Percentiles rank a stretch among this genome's conserved stretches.
Conservation (phyloP, 129 eudicot species). For the Mikania micrantha region DNA sequence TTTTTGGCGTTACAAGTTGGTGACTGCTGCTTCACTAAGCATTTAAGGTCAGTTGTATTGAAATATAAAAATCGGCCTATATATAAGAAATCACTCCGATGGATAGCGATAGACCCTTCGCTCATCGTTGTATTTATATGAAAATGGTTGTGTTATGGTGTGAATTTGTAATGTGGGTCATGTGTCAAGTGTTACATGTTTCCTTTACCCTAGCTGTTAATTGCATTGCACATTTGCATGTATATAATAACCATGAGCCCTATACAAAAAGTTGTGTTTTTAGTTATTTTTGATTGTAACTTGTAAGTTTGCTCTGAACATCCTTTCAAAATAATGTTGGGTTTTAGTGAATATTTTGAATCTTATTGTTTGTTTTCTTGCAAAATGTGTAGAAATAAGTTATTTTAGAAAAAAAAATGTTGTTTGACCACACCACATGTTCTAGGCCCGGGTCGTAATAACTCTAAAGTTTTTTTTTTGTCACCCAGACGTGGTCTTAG, state of each 20-base stretch:
- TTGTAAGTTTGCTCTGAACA: constrained; percentile 1
- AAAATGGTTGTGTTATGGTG: constrained; percentile 11
- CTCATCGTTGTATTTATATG: not conserved
- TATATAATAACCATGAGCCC: constrained; percentile 6
- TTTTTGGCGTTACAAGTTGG: constrained; percentile 45
- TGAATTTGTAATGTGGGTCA: constrained; percentile 16
- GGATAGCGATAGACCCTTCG: not conserved
- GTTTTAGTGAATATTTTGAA: not conserved
- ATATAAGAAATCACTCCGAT: not conserved
- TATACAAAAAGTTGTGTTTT: not conserved
- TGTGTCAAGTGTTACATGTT: constrained; percentile 1
- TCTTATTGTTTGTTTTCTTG: not conserved
- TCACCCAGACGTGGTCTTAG: not conserved
- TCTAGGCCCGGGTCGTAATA: too few species aligned
- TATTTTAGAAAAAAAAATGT: not conserved
- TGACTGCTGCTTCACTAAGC: not conserved
- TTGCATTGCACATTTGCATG: constrained; percentile 12
- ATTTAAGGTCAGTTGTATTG: constrained; percentile 24
- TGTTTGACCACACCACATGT: not conserved
- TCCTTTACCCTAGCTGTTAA: not conserved
- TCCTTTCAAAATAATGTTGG: not conserved
- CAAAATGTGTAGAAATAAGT: not conserved
- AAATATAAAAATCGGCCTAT: not conserved
- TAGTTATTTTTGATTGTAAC: not conserved
- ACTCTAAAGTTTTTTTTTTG: too few species aligned